Evolutionary conservation across 2,329 filamentous ascomycete species (phyloP).

Genomic region (Fusarium sp.): DNA sequence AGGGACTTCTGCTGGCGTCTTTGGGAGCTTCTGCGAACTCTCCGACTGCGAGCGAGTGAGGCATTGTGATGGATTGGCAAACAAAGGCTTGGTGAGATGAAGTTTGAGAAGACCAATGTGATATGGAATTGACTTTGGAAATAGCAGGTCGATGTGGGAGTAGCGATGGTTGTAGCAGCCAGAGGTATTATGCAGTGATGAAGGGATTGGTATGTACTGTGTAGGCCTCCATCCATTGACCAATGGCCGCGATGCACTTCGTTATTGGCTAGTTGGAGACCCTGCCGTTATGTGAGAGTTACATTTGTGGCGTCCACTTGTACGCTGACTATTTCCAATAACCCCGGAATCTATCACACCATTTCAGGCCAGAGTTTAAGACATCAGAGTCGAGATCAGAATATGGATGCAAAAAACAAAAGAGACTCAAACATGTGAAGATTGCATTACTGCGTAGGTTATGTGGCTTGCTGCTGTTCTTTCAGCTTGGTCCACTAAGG

Average conservation of each 20-base stretch:
- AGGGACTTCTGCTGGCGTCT: slow-evolving; percentile 19
- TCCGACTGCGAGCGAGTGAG: background rate
- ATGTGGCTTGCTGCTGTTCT: background rate
- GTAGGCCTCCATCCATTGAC: background rate
- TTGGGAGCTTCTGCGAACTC: background rate
- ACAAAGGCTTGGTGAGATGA: background rate
- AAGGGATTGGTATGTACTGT: background rate
- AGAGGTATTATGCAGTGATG: background rate
- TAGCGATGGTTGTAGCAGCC: background rate
- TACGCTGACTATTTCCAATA: slow-evolving; percentile 1
- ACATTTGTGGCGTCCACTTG: background rate
- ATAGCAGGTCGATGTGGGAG: background rate
- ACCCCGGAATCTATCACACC: background rate
- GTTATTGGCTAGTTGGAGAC: background rate
- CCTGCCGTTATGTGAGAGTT: background rate
- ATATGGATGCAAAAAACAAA: background rate
- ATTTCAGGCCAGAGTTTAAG: background rate
- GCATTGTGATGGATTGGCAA: background rate
- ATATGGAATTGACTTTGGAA: background rate
- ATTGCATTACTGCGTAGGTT: background rate
- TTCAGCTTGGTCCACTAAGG: background rate
- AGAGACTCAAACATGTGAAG: background rate
- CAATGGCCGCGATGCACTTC: background rate
- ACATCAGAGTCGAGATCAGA: background rate
- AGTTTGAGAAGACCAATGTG: background rate